These are phyloP conservation scores for Phlebiopsis gigantea DNA, from an alignment of 768 basidiomycete genomes.

Conservation along the genomic window DNA sequence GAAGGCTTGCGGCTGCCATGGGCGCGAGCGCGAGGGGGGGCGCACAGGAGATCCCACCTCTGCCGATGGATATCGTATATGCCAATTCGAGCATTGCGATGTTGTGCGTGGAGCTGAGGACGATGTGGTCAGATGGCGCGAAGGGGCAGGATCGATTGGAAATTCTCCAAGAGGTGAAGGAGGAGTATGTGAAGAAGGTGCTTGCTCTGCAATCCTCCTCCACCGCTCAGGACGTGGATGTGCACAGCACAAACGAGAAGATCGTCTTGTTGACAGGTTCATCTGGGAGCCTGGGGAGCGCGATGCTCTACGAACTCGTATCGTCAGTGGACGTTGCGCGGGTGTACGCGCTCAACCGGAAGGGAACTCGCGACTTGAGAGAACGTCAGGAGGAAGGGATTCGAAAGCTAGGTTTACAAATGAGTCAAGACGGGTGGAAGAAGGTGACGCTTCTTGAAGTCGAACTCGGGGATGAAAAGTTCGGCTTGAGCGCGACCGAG, in stretches of 20 bases:
- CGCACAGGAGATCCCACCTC: not conserved
- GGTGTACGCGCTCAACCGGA: slow-evolving; percentile 21
- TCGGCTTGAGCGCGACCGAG: not conserved
- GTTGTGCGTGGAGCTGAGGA: not conserved
- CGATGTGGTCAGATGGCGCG: not conserved
- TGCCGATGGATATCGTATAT: slow-evolving; percentile 8
- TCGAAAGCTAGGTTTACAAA: not conserved
- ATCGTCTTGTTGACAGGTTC: slow-evolving; percentile 22
- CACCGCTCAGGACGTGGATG: not conserved
- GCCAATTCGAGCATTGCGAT: not conserved
- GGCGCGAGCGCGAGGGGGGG: no score
- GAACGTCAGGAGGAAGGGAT: slow-evolving; percentile 8
- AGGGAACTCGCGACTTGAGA: not conserved
- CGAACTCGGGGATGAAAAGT: not conserved
- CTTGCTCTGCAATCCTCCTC: not conserved
- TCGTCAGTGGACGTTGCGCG: slow-evolving; percentile 8
- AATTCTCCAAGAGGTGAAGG: not conserved
- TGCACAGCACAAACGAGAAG: not conserved
- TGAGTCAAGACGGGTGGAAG: not conserved
- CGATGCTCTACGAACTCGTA: slow-evolving; percentile 14
- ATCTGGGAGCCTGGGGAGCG: slow-evolving; percentile 20
- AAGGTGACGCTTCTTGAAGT: slow-evolving; percentile 9
- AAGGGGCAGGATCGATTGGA: no score
- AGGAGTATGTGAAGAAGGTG: slow-evolving; percentile 5
- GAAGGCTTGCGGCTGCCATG: slow-evolving; percentile 3